Base-by-base conservation (phyloP, 2,329 filamentous ascomycete genomes). In the Aspergillus eucalypticola region DNA sequence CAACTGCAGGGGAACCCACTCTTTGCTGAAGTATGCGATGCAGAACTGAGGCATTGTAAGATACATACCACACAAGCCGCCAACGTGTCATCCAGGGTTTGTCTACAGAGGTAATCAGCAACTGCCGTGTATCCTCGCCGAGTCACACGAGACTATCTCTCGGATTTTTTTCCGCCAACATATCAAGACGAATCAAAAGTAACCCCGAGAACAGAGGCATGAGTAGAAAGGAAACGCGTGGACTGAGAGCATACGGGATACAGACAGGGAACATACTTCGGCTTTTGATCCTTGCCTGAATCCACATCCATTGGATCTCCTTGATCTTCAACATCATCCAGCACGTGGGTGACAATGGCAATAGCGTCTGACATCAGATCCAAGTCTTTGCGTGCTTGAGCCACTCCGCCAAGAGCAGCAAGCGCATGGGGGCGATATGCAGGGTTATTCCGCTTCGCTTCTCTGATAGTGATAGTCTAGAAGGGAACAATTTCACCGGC, bases 381-480 rank as follows among this genome's bases (percentile, higher is more conserved):
- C 15, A 91, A 71, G 69, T 93, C 89, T 23, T 83, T 82, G 50
- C 90, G 83, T 13, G 84, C 85, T 39, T 84, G 83, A n/a, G 87
- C 85, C 68, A 94, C 90, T 57, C 86, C 83, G 70, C 90, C 92
- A 5, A 97, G 79, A 35, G 86, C 87, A 57, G 81, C 79, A 64
- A 96, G 84, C 0, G 91, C 90, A 74, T 91, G 83, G 19, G 89
- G 88, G 13, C 90, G 86, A 75, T 98, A 99, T 7, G 82, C 81
- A n/a, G 88, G 85, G 70, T 97, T 97, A 71, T 93, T 94, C 32
- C 95, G 86, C 80, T 95, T 97, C 8, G 92, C 92, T 82, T 99
- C 95, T 59, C 94, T 86, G 15, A 94, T 75, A 5, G 86, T 85
- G 65, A 96, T 89, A 5, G 63, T 69, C 83, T 93, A 39, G 19